These are phyloP conservation scores for Entrophospora sp. DNA, from an alignment of 192 early-diverging fungal species.

Conservation along the genomic window DNA sequence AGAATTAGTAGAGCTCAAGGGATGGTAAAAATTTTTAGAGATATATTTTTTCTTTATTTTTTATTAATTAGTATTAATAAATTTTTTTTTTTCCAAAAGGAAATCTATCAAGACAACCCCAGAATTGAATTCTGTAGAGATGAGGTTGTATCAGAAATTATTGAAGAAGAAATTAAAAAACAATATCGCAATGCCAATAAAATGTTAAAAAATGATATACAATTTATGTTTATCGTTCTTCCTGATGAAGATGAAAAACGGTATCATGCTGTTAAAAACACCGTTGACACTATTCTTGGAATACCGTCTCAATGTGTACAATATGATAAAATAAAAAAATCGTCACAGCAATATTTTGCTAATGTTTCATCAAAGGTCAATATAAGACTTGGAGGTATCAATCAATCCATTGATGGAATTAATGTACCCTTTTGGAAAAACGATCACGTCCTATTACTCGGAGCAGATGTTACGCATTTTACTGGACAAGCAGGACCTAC, in stretches of 20 bases:
- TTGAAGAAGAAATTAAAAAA: conserved; percentile 58
- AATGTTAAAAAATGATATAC: conserved; percentile 53
- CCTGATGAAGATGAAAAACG: conserved; percentile 64
- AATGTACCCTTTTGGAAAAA: conserved; percentile 49
- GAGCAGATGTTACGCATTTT: conserved; percentile 80
- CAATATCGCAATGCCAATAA: conserved; percentile 62
- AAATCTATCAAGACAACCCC: conserved; percentile 34
- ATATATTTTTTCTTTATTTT: conserved; percentile 6
- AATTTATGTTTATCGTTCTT: conserved; percentile 79
- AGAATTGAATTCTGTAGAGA: conserved; percentile 39
- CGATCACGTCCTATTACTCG: conserved; percentile 63
- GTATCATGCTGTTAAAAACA: conserved; percentile 75
- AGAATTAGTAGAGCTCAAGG: conserved; percentile 65
- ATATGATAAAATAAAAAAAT: conserved; percentile 51
- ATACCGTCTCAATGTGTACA: conserved; percentile 79
- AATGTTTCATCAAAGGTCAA: conserved; percentile 84
- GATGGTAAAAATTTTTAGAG: conserved; percentile 43
- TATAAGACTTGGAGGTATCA: conserved; percentile 74
- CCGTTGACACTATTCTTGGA: conserved; percentile 69
- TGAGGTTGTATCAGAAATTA: conserved; percentile 43
- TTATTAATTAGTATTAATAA: neutral
- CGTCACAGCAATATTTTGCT: conserved; percentile 63
- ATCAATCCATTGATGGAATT: conserved; percentile 25
- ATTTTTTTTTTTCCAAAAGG: conserved; percentile 9
- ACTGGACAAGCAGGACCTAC: conserved; percentile 25